Percentiles rank a stretch among this genome's conserved stretches.
Conservation (phyloP, 352 stramenopile genomes). For the Phytophthora podocarpi region DNA sequence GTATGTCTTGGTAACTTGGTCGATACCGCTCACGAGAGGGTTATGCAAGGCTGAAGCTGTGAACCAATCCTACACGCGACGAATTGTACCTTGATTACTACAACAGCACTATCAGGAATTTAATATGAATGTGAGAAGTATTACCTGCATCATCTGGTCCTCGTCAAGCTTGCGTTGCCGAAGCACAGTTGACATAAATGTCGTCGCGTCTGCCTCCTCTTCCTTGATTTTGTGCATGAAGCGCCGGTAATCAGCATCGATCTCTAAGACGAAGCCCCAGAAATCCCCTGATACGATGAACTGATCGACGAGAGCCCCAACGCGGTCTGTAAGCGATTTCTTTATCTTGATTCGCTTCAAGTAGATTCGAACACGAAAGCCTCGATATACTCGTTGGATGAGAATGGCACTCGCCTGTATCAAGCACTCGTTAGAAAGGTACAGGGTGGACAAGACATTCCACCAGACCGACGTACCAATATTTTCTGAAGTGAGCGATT, state of each 20-base stretch:
- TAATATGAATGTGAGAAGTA: neutral
- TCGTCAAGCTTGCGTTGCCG: slow-evolving; percentile 52
- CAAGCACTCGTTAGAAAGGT: neutral
- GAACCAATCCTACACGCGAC: slow-evolving; percentile 49
- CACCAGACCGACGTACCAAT: neutral
- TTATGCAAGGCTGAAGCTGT: slow-evolving; percentile 54
- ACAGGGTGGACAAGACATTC: neutral
- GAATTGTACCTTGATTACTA: no score
- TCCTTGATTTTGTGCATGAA: slow-evolving; percentile 47
- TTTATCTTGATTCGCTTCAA: slow-evolving; percentile 49
- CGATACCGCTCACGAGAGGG: slow-evolving; percentile 45
- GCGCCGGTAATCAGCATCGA: slow-evolving; percentile 64
- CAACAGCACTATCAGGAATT: no score
- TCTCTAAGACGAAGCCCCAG: slow-evolving; percentile 61
- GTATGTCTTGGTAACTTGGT: slow-evolving; percentile 38
- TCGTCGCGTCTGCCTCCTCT: slow-evolving; percentile 52
- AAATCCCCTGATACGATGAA: slow-evolving; percentile 63
- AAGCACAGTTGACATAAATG: slow-evolving; percentile 57
- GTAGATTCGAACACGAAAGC: slow-evolving; percentile 48
- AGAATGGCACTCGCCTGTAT: slow-evolving; percentile 30
- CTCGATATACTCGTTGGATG: slow-evolving; percentile 62
- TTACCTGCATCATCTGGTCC: slow-evolving; percentile 65
- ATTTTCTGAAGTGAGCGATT: slow-evolving; percentile 24
- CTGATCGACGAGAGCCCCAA: slow-evolving; percentile 46
- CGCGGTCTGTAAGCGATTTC: slow-evolving; percentile 42